Conservation (phyloP, 495 filamentous ascomycete species). For the Hypoxylon crocopeplum region DNA sequence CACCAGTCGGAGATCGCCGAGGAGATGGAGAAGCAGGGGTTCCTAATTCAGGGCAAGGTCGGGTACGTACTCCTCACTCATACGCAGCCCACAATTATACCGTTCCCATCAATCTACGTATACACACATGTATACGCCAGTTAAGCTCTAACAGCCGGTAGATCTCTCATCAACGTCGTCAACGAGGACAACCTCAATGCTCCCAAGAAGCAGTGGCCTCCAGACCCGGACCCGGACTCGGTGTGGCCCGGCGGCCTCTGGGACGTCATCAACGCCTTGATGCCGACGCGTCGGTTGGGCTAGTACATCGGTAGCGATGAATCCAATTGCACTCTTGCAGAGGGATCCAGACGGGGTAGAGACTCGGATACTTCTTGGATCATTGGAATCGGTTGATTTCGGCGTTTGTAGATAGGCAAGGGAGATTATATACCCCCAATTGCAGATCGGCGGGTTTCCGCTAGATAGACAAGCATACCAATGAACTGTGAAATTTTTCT, state of each 20-base stretch:
- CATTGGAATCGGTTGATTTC: background rate
- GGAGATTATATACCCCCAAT: slow-evolving; percentile 18
- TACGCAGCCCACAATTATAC: background rate
- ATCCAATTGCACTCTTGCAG: too few relatives aligned
- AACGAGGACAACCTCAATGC: slow-evolving; percentile 12
- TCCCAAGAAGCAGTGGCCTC: slow-evolving; percentile 32
- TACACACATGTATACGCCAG: background rate
- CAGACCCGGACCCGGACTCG: slow-evolving; percentile 26
- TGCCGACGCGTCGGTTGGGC: slow-evolving; percentile 11
- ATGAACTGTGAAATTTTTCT: background rate
- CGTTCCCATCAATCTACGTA: background rate
- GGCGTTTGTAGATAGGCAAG: slow-evolving; percentile 20
- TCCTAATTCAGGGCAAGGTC: slow-evolving; percentile 69
- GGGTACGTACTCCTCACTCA: slow-evolving; percentile 56
- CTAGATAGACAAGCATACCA: background rate
- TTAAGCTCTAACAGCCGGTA: slow-evolving; percentile 1
- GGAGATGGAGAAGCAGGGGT: slow-evolving; percentile 71
- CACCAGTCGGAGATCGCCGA: slow-evolving; percentile 88
- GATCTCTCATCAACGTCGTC: slow-evolving; percentile 42
- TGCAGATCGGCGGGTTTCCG: background rate
- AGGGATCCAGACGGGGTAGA: too few relatives aligned
- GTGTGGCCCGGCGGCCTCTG: slow-evolving; percentile 38
- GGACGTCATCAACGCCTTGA: slow-evolving; percentile 31
- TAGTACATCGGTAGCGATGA: too few relatives aligned
- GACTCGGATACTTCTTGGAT: background rate